These are phyloP conservation scores for Phytopythium helicoides DNA, from an alignment of 352 stramenopile species.

Conservation along the genomic window DNA sequence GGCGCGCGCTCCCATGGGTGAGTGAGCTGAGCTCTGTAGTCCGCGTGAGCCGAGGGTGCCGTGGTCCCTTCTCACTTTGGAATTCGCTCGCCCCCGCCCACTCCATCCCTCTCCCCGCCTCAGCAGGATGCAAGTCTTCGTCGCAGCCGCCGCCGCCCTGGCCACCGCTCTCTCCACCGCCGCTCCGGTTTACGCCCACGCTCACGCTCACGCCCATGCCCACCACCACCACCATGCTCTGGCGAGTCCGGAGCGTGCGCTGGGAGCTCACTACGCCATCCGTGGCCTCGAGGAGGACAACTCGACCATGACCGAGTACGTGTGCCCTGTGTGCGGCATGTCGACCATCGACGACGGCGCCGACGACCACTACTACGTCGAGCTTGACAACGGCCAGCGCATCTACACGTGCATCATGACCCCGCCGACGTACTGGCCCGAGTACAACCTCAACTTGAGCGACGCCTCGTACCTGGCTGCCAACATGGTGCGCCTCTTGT, in stretches of 20 bases:
- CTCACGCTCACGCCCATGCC: constrained; percentile 1
- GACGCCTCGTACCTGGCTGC: constrained; percentile 68
- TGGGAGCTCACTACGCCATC: constrained; percentile 3
- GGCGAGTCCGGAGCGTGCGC: neutral
- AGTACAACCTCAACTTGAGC: constrained; percentile 55
- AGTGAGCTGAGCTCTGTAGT: too few relatives aligned
- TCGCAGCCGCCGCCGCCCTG: neutral
- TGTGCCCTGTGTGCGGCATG: constrained; percentile 73
- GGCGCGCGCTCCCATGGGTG: too few relatives aligned
- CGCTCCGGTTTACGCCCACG: neutral
- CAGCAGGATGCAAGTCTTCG: too few relatives aligned
- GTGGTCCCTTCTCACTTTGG: too few relatives aligned
- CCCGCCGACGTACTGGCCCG: constrained; percentile 28
- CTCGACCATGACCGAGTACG: constrained; percentile 22
- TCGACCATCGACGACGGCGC: constrained; percentile 48
- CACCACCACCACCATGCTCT: constrained; percentile 3
- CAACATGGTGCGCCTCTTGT: too few relatives aligned
- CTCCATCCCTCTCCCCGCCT: too few relatives aligned
- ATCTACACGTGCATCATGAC: constrained; percentile 81
- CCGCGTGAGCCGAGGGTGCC: too few relatives aligned
- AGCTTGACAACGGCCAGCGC: constrained; percentile 54
- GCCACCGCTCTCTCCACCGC: neutral
- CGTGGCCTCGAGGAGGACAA: constrained; percentile 6
- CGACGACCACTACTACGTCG: constrained; percentile 62
- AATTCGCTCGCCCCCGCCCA: too few relatives aligned